Conservation (phyloP, 2,329 filamentous ascomycete genomes). For the Paecilomyces variotii region DNA sequence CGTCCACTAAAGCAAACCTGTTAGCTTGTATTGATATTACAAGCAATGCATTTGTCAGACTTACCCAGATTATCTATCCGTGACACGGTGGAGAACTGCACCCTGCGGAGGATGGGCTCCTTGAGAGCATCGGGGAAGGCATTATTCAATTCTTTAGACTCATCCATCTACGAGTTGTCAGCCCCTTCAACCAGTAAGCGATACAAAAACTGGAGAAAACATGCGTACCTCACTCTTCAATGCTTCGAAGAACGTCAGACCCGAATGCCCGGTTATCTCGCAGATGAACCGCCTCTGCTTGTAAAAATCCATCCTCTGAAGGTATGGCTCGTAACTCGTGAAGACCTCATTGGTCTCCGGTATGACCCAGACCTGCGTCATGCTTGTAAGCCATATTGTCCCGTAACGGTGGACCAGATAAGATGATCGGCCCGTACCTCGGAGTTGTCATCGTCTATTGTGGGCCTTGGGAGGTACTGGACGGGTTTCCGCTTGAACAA, state of each 20-base stretch:
- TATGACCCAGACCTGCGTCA: constrained; percentile 77
- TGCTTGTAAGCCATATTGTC: constrained; percentile 7
- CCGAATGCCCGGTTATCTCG: constrained; percentile 89
- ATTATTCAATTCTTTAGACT: constrained; percentile 81
- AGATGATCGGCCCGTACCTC: constrained; percentile 54
- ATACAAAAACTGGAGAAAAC: neutral
- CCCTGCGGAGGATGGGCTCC: constrained; percentile 78
- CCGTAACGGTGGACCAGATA: constrained; percentile 3
- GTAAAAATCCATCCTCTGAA: constrained; percentile 84
- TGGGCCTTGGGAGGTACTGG: constrained; percentile 63
- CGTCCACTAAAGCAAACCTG: constrained; percentile 34
- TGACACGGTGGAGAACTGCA: constrained; percentile 83
- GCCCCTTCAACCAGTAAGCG: constrained; percentile 6
- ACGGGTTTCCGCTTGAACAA: constrained; percentile 95
- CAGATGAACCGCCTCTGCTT: constrained; percentile 91
- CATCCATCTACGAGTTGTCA: constrained; percentile 52
- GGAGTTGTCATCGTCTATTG: constrained; percentile 68
- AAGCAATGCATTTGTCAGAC: constrained; percentile 10
- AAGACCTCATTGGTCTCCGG: constrained; percentile 86
- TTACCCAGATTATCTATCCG: constrained; percentile 74
- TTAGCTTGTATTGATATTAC: constrained; percentile 10
- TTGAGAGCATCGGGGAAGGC: constrained; percentile 87
- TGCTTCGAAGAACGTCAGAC: constrained; percentile 86
- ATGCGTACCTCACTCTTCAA: constrained; percentile 75
- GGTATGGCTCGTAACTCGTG: constrained; percentile 76